Evolutionary conservation across 73 alveolate species (phyloP).

Genomic region (Tetrahymena thermophila): DNA sequence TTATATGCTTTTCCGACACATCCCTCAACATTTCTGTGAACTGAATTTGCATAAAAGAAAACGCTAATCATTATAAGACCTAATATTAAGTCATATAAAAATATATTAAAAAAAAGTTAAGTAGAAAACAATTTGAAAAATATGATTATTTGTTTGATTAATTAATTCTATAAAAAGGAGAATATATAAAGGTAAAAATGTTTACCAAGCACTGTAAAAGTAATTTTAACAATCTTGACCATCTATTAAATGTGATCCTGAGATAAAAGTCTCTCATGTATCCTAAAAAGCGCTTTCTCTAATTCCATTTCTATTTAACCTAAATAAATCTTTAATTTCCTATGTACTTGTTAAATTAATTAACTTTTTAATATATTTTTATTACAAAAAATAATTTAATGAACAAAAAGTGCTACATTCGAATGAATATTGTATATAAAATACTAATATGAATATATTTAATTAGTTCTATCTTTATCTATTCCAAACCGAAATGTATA

Average conservation of each 20-base stretch:
- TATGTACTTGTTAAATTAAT: not conserved
- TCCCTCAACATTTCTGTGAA: not conserved
- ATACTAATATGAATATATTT: too few species aligned
- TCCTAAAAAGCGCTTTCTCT: not conserved
- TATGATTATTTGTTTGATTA: not conserved
- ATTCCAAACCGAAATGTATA: not conserved
- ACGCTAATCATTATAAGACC: not conserved
- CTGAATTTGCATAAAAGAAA: not conserved
- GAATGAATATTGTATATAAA: not conserved
- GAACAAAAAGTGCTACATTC: not conserved
- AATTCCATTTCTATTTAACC: not conserved
- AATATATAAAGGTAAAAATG: not conserved
- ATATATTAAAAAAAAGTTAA: too few species aligned
- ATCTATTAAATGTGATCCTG: not conserved
- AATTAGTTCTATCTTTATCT: not conserved
- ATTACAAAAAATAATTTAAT: not conserved
- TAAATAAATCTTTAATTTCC: not conserved
- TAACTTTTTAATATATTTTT: not conserved
- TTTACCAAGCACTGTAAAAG: not conserved
- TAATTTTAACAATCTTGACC: not conserved
- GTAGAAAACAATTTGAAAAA: not conserved
- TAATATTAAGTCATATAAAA: not conserved
- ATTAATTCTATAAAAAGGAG: not conserved
- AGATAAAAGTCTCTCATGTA: not conserved
- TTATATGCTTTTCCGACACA: not conserved